Conservation (phyloP, 78 protist species). For the Anaeramoeba flamelloides region DNA sequence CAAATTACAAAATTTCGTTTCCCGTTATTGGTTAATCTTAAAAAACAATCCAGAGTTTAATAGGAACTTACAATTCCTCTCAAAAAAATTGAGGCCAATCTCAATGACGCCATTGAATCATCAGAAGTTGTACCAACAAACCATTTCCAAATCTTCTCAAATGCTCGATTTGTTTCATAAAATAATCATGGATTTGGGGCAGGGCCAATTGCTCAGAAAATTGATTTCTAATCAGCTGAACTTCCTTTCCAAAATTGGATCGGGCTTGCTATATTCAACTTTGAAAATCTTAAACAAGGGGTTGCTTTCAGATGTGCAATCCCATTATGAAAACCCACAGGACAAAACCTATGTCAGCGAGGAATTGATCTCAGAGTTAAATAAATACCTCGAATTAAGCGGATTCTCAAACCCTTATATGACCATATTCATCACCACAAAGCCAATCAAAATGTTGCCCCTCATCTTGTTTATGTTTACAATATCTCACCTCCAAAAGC, state of each 20-base stretch:
- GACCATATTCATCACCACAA: constrained; percentile 54
- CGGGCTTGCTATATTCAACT: constrained; percentile 31
- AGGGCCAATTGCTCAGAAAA: constrained; percentile 55
- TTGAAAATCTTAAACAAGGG: constrained; percentile 45
- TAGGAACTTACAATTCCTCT: no score
- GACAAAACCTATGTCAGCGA: no score
- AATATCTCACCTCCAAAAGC: constrained; percentile 13
- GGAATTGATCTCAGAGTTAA: no score
- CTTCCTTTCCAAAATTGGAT: constrained; percentile 45
- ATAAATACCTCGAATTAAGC: constrained; percentile 40
- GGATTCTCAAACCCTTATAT: constrained; percentile 53
- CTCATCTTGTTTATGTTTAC: constrained; percentile 25
- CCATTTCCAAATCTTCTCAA: no score
- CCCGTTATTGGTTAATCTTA: no score
- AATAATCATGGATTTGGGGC: constrained; percentile 38
- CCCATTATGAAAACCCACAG: constrained; percentile 56
- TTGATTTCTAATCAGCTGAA: constrained; percentile 43
- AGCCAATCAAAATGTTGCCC: constrained; percentile 8
- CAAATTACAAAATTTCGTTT: constrained; percentile 40
- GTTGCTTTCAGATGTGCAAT: constrained; percentile 38
- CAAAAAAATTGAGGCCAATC: no score
- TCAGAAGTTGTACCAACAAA: no score
- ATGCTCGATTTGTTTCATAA: no score
- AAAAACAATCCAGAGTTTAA: no score
- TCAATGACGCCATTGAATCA: no score